Evolutionary conservation across 2,329 filamentous ascomycete genomes (phyloP), one percentile per base, ranked within the genome.

Genomic region (Epichloe sylvatica): DNA sequence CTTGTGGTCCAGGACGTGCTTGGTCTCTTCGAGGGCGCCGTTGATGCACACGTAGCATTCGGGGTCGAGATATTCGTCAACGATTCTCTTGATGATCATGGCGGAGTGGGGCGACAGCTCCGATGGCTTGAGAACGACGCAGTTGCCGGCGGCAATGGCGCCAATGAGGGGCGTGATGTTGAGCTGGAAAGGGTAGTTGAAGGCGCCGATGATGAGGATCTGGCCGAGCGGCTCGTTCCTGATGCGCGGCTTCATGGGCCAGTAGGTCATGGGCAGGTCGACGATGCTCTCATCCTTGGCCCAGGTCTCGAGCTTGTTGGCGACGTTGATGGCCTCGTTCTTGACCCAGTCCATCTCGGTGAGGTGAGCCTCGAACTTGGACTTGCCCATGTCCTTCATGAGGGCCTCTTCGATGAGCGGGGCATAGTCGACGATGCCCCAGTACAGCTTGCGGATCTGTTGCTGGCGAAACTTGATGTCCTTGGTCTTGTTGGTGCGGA

Each of bases 361-460:
- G 36, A 92, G 59, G 57, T 79, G 72, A 33, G 85, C 71, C 71
- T 97, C 92, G 63, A 82, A 87, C 35, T 70, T 66, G 51, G 82
- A 77, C 73, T 94, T 95, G 64, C 80, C 77, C 55, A 97, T 70
- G 62, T 98, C 92, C 58, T 77, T 74, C 62, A 78, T 75, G 62
- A 88, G 78, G 21, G 91, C 88, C 64, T 87, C 84, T 56, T 80
- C 63, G 53, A 97, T 75, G 57, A 83, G 77, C 43, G 80, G 72
- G 50, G 81, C 76, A 64, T 86, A 83, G 72, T 97, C 91, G 56
- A 81, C 81, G 57, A 96, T 66, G 7, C 78, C 89, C 92, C 92
- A 97, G 73, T 95, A 97, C 50, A 97, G 81, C 75, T 89, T 91
- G 59, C 90, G 84, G 53, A 98, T 80, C 74, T 97, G 92, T 49